Conservation (phyloP, 2,329 filamentous ascomycete species). For the Setomelanomma holmii region DNA sequence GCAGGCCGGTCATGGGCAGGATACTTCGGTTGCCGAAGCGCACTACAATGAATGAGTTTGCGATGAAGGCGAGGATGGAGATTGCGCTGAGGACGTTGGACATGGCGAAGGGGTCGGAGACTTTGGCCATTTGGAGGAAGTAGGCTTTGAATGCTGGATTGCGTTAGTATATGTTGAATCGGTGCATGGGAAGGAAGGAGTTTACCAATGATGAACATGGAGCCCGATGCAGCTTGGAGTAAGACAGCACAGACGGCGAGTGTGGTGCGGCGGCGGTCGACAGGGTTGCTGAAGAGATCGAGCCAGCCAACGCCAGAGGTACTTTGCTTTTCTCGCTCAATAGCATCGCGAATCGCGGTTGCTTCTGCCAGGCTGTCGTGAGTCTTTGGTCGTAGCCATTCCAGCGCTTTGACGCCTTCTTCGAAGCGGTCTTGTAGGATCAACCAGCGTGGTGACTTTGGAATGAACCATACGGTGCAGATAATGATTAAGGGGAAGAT, state of each 20-base stretch:
- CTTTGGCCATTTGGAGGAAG: slow-evolving; percentile 66
- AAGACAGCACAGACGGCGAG: slow-evolving; percentile 46
- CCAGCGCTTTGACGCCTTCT: slow-evolving; percentile 49
- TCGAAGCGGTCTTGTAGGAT: slow-evolving; percentile 40
- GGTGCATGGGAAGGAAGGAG: slow-evolving; percentile 21
- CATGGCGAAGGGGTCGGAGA: slow-evolving; percentile 64
- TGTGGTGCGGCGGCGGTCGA: slow-evolving; percentile 45
- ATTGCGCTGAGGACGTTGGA: slow-evolving; percentile 62
- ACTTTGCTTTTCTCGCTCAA: slow-evolving; percentile 42
- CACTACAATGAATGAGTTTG: slow-evolving; percentile 62
- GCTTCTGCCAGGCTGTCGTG: slow-evolving; percentile 50
- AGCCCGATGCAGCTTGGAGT: slow-evolving; percentile 47
- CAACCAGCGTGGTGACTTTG: slow-evolving; percentile 43
- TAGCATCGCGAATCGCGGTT: slow-evolving; percentile 39
- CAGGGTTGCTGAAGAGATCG: slow-evolving; percentile 47
- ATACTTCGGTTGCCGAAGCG: slow-evolving; percentile 61
- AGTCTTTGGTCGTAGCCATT: slow-evolving; percentile 38
- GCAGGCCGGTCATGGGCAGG: slow-evolving; percentile 60
- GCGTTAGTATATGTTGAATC: background rate
- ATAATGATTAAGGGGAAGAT: slow-evolving; percentile 53
- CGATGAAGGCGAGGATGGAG: slow-evolving; percentile 62
- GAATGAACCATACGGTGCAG: slow-evolving; percentile 44
- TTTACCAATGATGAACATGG: slow-evolving; percentile 52
- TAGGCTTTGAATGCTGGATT: slow-evolving; percentile 56
- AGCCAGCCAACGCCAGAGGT: slow-evolving; percentile 37